Percentiles rank a stretch among this genome's conserved stretches.
These are phyloP conservation scores for Stachybotrys echinatus DNA, from an alignment of 2,329 filamentous ascomycete species.

Conservation along the genomic window DNA sequence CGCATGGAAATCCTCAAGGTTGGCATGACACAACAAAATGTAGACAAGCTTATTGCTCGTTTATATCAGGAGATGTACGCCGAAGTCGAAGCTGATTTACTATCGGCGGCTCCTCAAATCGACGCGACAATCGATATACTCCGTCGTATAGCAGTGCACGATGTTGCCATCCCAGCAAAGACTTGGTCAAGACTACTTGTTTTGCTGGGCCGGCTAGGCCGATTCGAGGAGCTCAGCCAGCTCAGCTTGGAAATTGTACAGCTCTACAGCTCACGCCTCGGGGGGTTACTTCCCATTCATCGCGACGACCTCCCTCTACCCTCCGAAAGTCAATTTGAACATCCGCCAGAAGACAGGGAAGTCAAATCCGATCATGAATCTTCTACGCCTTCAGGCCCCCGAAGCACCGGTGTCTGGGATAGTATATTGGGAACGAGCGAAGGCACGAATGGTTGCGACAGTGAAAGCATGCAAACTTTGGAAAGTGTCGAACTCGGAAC, in stretches of 20 bases:
- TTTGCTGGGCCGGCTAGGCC: conserved; percentile 36
- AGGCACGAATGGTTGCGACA: too few species aligned
- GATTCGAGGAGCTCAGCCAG: conserved; percentile 38
- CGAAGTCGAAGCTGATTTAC: conserved; percentile 6
- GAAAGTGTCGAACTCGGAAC: too few species aligned
- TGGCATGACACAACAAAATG: conserved; percentile 19
- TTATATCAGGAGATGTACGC: conserved; percentile 21
- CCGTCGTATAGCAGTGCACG: conserved; percentile 9
- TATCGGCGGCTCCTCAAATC: conserved; percentile 11
- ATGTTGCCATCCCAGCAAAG: conserved; percentile 26
- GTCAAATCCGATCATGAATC: conserved; percentile 6
- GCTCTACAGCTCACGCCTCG: conserved; percentile 24
- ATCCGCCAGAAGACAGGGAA: background rate
- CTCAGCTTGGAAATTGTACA: conserved; percentile 37
- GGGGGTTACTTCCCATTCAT: conserved; percentile 36
- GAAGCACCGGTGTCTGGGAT: background rate
- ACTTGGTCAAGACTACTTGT: conserved; percentile 40
- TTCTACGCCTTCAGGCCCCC: background rate
- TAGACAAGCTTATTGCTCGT: conserved; percentile 16
- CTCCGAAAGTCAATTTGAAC: background rate
- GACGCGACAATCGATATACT: conserved; percentile 23
- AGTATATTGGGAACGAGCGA: background rate
- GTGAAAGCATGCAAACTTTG: too few species aligned
- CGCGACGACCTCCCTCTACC: conserved; percentile 32
- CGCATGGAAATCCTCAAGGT: conserved; percentile 24